Base-by-base conservation (phyloP, 768 basidiomycete species). In the Lactarius sanguifluus region DNA sequence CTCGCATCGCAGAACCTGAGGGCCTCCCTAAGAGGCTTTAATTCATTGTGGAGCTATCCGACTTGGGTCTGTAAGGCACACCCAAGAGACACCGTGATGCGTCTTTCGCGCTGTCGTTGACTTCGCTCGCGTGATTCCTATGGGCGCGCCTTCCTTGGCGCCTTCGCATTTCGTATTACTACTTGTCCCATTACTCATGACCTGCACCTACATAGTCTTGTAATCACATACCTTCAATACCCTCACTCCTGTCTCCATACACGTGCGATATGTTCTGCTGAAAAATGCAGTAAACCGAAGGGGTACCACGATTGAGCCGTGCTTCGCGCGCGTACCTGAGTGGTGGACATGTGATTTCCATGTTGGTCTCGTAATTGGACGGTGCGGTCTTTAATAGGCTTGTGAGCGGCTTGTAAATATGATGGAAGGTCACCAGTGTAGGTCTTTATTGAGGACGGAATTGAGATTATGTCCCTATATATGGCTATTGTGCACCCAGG, bases 21-120 rank as follows among this genome's bases (percentile, higher is more conserved):
- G 62, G 52, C 64, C 58, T 67, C 15, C 66, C 66, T 41, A 59
- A 63, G 58, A 67, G 66, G 43, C 4, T 10, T 15, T 67, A 34
- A 64, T 15, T 2, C 16, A 40, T 40, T 4, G 45, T 8, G 40
- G 36, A 52, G n/a, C 36, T 56, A 16, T 25, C n/a, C 34, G 5
- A 36, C 7, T 5, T 57, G 25, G 32, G 55, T 61, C 43, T 50
- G 15, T 28, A 34, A 18, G 40, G 52, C 23, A 36, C 23, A n/a
- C 43, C 36, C 4, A 10, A 10, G 36, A 66, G n/a, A 23, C n/a
- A 32, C 54, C 16, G 32, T 23, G 13, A 18, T 28, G 15, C 5
- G 34, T 61, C 41, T 45, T 34, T 23, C 43, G 43, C 9, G 5
- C 41, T 20, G 40, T 45, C 25, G n/a, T 30, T 30, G 20, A n/a